These are phyloP conservation scores for Aspergillus wentii DNA, from an alignment of 495 filamentous ascomycete species.

Conservation along the genomic window DNA sequence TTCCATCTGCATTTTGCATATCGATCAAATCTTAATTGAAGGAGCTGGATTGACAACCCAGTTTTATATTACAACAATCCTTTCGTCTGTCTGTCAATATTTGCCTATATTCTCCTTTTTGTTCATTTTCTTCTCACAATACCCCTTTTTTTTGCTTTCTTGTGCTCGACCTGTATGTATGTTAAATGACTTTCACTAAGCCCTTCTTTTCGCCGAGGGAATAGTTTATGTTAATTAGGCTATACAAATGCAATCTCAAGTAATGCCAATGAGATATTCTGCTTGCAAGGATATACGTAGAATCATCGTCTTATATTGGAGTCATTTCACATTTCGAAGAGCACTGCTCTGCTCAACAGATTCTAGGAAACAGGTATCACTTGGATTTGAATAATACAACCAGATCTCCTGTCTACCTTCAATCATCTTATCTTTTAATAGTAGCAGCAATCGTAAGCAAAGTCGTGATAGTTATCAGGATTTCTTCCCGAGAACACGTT, in stretches of 20 bases:
- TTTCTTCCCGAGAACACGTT: slow-evolving; percentile 39
- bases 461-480: slow-evolving; percentile 22
- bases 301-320: too few species aligned
- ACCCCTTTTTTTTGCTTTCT: slow-evolving; percentile 26
- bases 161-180: slow-evolving; percentile 26
- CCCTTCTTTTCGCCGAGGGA: slow-evolving; percentile 10
- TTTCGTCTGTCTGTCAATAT: slow-evolving; percentile 8
- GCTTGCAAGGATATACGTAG: too few species aligned
- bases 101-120: slow-evolving; percentile 14
- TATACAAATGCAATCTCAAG: slow-evolving; percentile 9
- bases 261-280: slow-evolving; percentile 1
- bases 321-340: too few species aligned
- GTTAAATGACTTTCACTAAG: slow-evolving; percentile 17
- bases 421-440: neutral
- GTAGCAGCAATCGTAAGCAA: neutral
- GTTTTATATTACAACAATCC: slow-evolving; percentile 2
- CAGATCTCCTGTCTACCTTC: neutral
- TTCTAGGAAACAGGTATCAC: too few species aligned
- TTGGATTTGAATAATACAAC: neutral
- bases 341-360: too few species aligned
- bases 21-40: too few species aligned
- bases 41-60: neutral
- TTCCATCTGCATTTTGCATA: too few species aligned
- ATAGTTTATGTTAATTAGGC: slow-evolving; percentile 6
- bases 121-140: slow-evolving; percentile 27